Percentiles rank a stretch among this genome's conserved stretches.
These are phyloP conservation scores for Polyplosphaeria fusca DNA, from an alignment of 495 filamentous ascomycete species.

Conservation along the genomic window DNA sequence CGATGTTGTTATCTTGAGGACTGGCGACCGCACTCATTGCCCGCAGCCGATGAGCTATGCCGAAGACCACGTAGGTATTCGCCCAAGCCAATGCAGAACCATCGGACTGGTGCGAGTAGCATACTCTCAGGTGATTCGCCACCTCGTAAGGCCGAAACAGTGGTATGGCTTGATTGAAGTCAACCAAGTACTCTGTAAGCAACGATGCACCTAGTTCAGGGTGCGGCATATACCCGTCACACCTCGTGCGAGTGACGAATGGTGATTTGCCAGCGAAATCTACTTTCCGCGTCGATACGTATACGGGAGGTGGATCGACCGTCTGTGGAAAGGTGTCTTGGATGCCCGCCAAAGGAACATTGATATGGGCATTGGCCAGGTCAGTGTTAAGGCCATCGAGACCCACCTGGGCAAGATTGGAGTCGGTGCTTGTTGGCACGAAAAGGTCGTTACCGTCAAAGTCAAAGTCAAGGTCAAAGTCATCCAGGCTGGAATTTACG, in stretches of 20 bases:
- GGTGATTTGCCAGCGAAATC: not conserved
- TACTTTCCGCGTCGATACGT: not conserved
- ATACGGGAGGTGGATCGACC: too few species aligned
- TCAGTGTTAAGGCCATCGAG: too few species aligned
- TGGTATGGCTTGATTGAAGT: conserved; percentile 20
- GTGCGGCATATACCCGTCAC: conserved; percentile 8
- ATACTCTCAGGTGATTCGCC: conserved; percentile 9
- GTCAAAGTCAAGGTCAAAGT: too few species aligned
- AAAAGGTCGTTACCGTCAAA: too few species aligned
- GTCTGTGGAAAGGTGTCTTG: too few species aligned
- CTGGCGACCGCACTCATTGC: conserved; percentile 21
- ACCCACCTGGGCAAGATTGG: too few species aligned
- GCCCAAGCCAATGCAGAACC: conserved; percentile 8
- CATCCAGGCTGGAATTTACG: too few species aligned
- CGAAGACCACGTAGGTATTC: conserved; percentile 31
- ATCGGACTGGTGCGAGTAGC: conserved; percentile 15
- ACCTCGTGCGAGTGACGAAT: not conserved
- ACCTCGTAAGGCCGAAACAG: conserved; percentile 11
- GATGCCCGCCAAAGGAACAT: too few species aligned
- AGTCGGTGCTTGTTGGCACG: too few species aligned
- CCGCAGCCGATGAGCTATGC: conserved; percentile 22
- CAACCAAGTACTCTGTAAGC: conserved; percentile 17
- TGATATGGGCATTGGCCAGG: too few species aligned
- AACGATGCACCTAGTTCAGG: conserved; percentile 19
- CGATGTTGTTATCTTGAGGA: conserved; percentile 13